phyloP scores from a whole-genome alignment of 306 rosid genomes.

The Cicer arietinum region DNA sequence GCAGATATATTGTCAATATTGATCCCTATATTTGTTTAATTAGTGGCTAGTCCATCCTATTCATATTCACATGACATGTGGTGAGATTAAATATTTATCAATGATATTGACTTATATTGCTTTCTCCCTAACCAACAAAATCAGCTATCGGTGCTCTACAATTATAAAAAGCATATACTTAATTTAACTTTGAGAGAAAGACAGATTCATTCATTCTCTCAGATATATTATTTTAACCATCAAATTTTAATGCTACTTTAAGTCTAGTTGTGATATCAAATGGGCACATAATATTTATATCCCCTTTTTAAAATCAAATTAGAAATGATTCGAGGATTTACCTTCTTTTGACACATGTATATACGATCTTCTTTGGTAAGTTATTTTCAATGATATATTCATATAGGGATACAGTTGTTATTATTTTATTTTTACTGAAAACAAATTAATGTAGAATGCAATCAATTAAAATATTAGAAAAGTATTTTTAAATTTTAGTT shows the following conservation, averaged over 20 bases:
- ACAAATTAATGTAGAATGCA: background rate
- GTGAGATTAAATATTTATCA: conserved; percentile 41
- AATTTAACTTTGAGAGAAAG: conserved; percentile 32
- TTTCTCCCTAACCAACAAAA: conserved; percentile 49
- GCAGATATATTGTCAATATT: conserved; percentile 48
- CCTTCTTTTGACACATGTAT: conserved; percentile 49
- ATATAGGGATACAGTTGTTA: conserved; percentile 41
- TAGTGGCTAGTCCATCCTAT: conserved; percentile 50
- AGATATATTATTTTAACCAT: conserved; percentile 27
- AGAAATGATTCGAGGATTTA: conserved; percentile 28
- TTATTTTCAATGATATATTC: conserved; percentile 35
- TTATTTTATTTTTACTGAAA: conserved; percentile 1
- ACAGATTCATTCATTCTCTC: conserved; percentile 48
- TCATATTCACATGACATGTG: conserved; percentile 43
- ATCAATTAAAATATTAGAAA: background rate
- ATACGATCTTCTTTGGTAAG: conserved; percentile 4
- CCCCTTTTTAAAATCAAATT: conserved; percentile 7
- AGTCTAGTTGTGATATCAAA: conserved; percentile 45
- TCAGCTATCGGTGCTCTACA: conserved; percentile 43
- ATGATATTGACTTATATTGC: conserved; percentile 42
- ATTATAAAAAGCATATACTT: conserved; percentile 14
- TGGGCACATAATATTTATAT: conserved; percentile 26
- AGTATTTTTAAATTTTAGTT: too few relatives aligned
- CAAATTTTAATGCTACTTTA: conserved; percentile 22
- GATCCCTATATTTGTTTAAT: conserved; percentile 41